Evolutionary conservation across 2,329 filamentous ascomycete species (phyloP), one percentile per base, ranked within the genome.

Genomic region (Fonsecaea pedrosoi): DNA sequence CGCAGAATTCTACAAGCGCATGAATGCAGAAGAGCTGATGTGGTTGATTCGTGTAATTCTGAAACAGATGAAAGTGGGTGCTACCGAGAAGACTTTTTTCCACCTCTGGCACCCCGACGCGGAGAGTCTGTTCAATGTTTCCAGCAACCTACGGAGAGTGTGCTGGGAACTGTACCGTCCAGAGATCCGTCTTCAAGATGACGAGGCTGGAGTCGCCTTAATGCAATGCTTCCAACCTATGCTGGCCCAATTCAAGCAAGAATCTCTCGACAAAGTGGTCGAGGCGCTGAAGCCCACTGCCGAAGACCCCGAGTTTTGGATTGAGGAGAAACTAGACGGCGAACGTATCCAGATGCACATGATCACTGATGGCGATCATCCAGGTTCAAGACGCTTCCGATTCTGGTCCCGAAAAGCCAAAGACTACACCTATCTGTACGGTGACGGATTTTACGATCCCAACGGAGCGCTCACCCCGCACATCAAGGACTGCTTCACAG

Each of bases 151-250:
- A 65, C 87, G 92, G 6, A 86, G 94, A 42, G 94, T 99, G 0
- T 99, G 95, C 75, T 98, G 95, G 94, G 94, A 98, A 76, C 82
- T 99, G 2, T 87, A 87, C 72, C 89, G 97, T 75, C 90, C 90
- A 0, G 82, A 85, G 42, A 78, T 92, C 10, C 86, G 91, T 3
- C 84, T 99, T 2, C 88, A 92, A 71, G 88, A 88, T 40, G 90
- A 92, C 30, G 88, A 93, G 60, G 86, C 88, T 0, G 89, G 90
- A 0, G 89, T 98, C 13, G 83, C 85, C 1, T 81, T 98, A 38
- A 97, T 97, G 92, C 90, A 95, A 74, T 97, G 93, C 76, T 98
- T 98, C 75, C 94, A 98, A 75, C 95, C 95, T 5, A 95, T 98
- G 77, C 85, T 99, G 40, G 95, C 95, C 4, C 88, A 89, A 0